Evolutionary conservation across 2,329 filamentous ascomycete species (phyloP).

Genomic region (Scedosporium boydii): DNA sequence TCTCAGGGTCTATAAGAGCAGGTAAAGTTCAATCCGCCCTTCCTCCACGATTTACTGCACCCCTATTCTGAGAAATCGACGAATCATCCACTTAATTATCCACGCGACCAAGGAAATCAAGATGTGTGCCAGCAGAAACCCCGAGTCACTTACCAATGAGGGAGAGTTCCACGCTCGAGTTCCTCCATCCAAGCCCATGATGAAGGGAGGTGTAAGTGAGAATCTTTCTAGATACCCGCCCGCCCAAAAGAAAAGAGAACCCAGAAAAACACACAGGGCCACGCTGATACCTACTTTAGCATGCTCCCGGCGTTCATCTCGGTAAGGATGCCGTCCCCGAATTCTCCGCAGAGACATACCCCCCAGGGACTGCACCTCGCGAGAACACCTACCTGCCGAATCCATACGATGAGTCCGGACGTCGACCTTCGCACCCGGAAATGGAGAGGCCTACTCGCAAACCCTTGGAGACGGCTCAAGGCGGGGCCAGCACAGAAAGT

Average conservation of each 20-base stretch:
- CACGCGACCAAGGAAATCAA: no score
- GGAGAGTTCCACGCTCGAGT: neutral
- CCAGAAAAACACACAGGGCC: no score
- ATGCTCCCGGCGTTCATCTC: conserved; percentile 52
- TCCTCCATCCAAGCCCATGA: neutral
- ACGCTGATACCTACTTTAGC: conserved; percentile 29
- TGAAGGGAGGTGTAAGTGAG: neutral
- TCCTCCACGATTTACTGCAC: no score
- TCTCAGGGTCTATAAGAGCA: no score
- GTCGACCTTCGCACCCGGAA: conserved; percentile 22
- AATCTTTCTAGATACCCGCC: neutral
- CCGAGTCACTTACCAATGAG: neutral
- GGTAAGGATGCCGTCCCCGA: conserved; percentile 51
- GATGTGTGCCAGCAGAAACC: neutral
- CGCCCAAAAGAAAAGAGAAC: neutral
- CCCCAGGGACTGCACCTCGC: conserved; percentile 53
- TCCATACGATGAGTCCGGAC: conserved; percentile 22
- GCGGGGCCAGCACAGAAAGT: neutral
- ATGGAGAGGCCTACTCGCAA: conserved; percentile 15
- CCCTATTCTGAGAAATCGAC: no score
- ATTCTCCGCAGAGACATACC: conserved; percentile 51
- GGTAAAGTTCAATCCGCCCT: no score
- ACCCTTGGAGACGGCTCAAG: neutral
- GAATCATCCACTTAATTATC: no score
- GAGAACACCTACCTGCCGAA: conserved; percentile 30